Evolutionary conservation across 2,329 filamentous ascomycete species (phyloP).

Genomic region (Hirsutella rhossiliensis): DNA sequence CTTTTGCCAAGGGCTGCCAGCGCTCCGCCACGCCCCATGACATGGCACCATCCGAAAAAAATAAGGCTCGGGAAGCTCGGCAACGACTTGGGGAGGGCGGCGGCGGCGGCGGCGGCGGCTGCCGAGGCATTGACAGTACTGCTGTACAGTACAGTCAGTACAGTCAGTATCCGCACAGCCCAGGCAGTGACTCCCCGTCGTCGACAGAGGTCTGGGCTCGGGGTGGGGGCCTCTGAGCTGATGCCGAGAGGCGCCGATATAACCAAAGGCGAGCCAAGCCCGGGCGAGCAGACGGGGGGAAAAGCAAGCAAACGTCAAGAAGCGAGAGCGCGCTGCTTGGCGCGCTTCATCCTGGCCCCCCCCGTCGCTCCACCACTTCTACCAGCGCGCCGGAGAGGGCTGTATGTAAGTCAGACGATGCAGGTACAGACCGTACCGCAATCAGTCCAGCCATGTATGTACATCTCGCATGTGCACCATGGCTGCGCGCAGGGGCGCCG

Average conservation of each 20-base stretch:
- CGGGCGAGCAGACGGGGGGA: not conserved
- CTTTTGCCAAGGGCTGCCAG: too few relatives aligned
- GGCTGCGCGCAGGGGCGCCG: not conserved
- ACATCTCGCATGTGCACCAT: too few relatives aligned
- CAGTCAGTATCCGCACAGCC: too few relatives aligned
- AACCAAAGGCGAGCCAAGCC: not conserved
- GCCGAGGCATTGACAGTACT: too few relatives aligned
- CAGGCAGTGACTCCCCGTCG: not conserved
- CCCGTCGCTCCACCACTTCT: not conserved
- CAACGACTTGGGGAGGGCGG: too few relatives aligned
- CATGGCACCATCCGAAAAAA: too few relatives aligned
- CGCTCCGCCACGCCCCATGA: too few relatives aligned
- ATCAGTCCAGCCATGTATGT: too few relatives aligned
- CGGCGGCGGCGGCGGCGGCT: too few relatives aligned
- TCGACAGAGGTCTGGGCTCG: not conserved
- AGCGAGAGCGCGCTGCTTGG: not conserved
- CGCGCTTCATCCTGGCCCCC: not conserved
- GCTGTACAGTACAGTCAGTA: too few relatives aligned
- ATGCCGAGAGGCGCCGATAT: not conserved
- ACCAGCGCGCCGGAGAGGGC: not conserved
- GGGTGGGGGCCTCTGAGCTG: not conserved
- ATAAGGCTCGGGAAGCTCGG: too few relatives aligned
- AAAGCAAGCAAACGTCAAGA: not conserved
- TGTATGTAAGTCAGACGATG: not conserved
- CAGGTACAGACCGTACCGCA: too few relatives aligned